Evolutionary conservation across 1,284 basidiomycete species (phyloP).

Genomic region (Ceratobasidium sp.): DNA sequence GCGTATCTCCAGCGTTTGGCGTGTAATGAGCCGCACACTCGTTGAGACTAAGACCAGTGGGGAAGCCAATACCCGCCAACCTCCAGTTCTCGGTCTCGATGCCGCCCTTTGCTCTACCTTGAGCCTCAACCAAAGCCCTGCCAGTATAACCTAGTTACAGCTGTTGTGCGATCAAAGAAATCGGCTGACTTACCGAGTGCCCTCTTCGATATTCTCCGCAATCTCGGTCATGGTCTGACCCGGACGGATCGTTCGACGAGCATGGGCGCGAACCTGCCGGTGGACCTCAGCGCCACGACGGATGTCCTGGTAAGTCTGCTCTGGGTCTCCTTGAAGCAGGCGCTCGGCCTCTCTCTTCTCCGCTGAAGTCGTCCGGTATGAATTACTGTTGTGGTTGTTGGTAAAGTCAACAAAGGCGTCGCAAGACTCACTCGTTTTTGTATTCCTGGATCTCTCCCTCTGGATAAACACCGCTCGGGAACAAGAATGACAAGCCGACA

Average conservation of each 20-base stretch:
- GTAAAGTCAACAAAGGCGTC: neutral
- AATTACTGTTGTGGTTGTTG: conserved; percentile 63
- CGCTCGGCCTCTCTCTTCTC: conserved; percentile 88
- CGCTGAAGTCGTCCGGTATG: conserved; percentile 86
- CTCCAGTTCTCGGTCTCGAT: conserved; percentile 59
- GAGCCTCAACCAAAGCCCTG: conserved; percentile 78
- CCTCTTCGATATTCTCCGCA: conserved; percentile 91
- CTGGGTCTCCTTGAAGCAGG: conserved; percentile 76
- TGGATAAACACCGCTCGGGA: conserved; percentile 84
- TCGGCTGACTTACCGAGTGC: conserved; percentile 60
- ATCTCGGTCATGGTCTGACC: conserved; percentile 97
- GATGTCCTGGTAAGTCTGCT: conserved; percentile 85
- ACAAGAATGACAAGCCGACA: conserved; percentile 88
- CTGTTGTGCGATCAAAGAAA: neutral
- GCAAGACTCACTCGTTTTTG: conserved; percentile 71
- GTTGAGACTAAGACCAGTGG: conserved; percentile 95
- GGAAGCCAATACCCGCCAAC: conserved; percentile 83
- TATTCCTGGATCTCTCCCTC: conserved; percentile 90
- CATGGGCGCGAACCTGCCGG: conserved; percentile 84
- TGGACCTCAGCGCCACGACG: conserved; percentile 96
- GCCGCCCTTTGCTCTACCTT: conserved; percentile 62
- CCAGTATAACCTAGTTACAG: neutral
- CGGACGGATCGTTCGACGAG: conserved; percentile 83
- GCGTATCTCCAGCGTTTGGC: conserved; percentile 93
- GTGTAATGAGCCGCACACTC: conserved; percentile 97